Evolutionary conservation across 768 basidiomycete genomes (phyloP).

Genomic region (Boletus eberwhitei): DNA sequence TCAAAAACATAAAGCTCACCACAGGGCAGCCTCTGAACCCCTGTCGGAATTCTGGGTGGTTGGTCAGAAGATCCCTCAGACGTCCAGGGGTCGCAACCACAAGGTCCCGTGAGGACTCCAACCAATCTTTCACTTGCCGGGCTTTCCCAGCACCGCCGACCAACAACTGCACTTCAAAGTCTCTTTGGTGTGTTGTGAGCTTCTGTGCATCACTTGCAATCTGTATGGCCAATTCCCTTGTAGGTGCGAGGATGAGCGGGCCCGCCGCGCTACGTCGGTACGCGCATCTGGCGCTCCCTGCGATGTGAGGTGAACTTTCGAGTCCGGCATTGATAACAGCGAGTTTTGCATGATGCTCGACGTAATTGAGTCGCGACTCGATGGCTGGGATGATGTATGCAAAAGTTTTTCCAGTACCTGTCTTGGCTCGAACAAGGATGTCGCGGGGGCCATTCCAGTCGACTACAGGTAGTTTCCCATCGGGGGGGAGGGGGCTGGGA

Average conservation of each 20-base stretch:
- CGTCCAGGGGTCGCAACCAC: slow-evolving; percentile 92
- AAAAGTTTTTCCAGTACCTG: slow-evolving; percentile 87
- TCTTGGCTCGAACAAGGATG: slow-evolving; percentile 81
- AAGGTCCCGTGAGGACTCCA: slow-evolving; percentile 63
- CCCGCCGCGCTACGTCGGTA: slow-evolving; percentile 56
- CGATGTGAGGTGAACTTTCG: slow-evolving; percentile 28
- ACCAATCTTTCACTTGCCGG: slow-evolving; percentile 67
- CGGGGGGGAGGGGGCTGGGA: neutral
- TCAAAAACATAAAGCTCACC: slow-evolving; percentile 39
- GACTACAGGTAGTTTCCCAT: neutral
- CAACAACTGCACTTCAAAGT: slow-evolving; percentile 69
- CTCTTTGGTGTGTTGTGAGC: slow-evolving; percentile 56
- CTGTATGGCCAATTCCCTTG: slow-evolving; percentile 85
- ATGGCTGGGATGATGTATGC: slow-evolving; percentile 87
- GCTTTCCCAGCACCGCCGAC: slow-evolving; percentile 73
- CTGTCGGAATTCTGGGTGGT: slow-evolving; percentile 51
- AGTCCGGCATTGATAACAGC: slow-evolving; percentile 43
- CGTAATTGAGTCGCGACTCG: slow-evolving; percentile 63
- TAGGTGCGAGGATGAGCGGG: slow-evolving; percentile 81
- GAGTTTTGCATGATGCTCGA: slow-evolving; percentile 45
- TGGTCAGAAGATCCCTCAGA: slow-evolving; percentile 66
- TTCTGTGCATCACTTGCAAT: slow-evolving; percentile 81
- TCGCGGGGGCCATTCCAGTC: slow-evolving; percentile 45
- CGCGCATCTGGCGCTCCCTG: slow-evolving; percentile 28
- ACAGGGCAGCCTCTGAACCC: slow-evolving; percentile 54